A percentile compares a stretch with the other conserved stretches of the same genome.
phyloP scores from a whole-genome alignment of 179 eudicot species.

The Drosera spatulata region DNA sequence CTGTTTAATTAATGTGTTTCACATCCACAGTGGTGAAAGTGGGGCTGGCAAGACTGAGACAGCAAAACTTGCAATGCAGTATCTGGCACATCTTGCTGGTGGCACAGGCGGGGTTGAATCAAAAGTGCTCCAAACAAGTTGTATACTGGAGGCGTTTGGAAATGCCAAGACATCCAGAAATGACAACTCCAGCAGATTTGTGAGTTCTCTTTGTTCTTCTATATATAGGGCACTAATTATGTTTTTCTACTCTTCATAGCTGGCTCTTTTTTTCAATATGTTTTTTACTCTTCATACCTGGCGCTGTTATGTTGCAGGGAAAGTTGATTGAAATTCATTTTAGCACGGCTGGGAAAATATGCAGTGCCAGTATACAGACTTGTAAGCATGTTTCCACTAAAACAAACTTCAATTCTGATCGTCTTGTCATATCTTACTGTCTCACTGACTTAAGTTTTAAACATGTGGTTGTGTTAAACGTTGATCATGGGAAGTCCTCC shows the following conservation, averaged over 20 bases:
- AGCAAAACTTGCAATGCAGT: constrained; percentile 99
- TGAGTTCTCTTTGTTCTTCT: constrained; percentile 31
- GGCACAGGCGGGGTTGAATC: constrained; percentile 84
- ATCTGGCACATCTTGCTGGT: constrained; percentile 97
- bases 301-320: constrained; percentile 43
- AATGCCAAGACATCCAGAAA: constrained; percentile 93
- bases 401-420: constrained; percentile 3
- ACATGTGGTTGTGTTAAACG: constrained; percentile 2
- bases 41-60: constrained; percentile 99
- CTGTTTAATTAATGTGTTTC: not conserved
- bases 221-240: too few species aligned
- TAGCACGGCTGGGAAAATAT: constrained; percentile 95
- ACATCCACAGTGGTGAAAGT: constrained; percentile 76
- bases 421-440: not conserved
- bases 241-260: not conserved
- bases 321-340: constrained; percentile 97
- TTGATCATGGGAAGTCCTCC: constrained; percentile 54
- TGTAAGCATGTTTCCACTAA: constrained; percentile 39
- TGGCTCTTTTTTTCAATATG: not conserved
- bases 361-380: constrained; percentile 94
- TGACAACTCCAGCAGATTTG: constrained; percentile 98
- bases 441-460: not conserved
- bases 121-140: constrained; percentile 86
- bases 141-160: constrained; percentile 95
- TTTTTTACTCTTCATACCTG: too few species aligned